Evolutionary conservation across 176 grass and related monocot species (phyloP), one percentile per base, ranked within the genome.

Genomic region (Oryza rufipogon): DNA sequence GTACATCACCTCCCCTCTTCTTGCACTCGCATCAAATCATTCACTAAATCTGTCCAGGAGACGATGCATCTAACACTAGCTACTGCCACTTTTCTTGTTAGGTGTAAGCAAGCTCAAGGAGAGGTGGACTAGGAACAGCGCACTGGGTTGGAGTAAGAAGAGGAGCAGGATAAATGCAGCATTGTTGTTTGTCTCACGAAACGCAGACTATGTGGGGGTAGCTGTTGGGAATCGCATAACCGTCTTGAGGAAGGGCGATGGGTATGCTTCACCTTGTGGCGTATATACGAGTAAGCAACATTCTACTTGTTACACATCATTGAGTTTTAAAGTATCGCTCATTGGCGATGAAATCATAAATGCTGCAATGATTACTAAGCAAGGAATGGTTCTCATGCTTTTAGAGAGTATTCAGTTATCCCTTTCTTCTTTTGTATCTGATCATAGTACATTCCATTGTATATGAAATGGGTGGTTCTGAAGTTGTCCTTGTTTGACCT

Each of bases 61-160:
- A 23, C 20, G 30, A 64, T 4, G 4, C 25, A 1, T 7, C 83
- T 90, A 52, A 86, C 33, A 34, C 22, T 46, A 73, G 77, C 16
- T 66, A 25, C 17, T 28, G 49, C 72, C 23, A 38, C 67, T 22
- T 23, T 63, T 63, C 17, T 72, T 78, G 46, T 66, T 80, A 95
- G 96, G 89, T 85, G 93, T 98, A 38, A 89, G 30, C 36, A 89
- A 79, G 79, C 91, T 98, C 70, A 90, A 71, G 75, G 81, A 93
- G 81, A 93, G 77, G 82, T 94, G 93, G 93, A 80, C 71, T 22
- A 75, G 79, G 25, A 84, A 91, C 76, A 82, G 23, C 45, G 25
- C 74, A 22, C 70, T 67, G 30, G 89, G 74, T 32, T 81, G 78
- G 41, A 82, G 56, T 19, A 86, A 64, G 34, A 66, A 47, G 73